Percentiles rank a stretch among this genome's conserved stretches.
These are phyloP conservation scores for Pisolithus marmoratus DNA, from an alignment of 768 basidiomycete genomes.

Conservation along the genomic window DNA sequence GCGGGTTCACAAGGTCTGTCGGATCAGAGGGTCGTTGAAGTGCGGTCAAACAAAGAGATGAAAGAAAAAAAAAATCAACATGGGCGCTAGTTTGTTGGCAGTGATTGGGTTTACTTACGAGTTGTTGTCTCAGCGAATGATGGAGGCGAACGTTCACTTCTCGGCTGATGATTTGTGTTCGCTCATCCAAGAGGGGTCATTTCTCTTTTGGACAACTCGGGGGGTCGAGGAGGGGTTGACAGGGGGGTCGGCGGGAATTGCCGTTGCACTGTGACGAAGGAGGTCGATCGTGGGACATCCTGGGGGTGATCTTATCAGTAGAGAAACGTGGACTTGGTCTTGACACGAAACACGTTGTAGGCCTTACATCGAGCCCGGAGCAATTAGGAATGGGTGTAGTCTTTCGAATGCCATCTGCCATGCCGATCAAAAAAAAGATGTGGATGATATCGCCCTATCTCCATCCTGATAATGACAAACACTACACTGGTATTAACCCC, in stretches of 20 bases:
- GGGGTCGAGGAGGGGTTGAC: background rate
- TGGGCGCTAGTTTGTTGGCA: background rate
- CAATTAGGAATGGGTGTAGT: background rate
- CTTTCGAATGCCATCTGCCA: background rate
- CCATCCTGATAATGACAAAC: background rate
- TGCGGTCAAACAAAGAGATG: background rate
- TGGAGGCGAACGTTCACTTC: constrained; percentile 16
- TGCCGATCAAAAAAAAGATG: background rate
- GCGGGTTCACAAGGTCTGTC: background rate
- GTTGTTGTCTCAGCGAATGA: constrained; percentile 15
- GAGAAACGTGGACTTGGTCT: too few species aligned
- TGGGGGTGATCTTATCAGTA: too few species aligned
- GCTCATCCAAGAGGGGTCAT: background rate
- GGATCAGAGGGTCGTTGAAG: background rate
- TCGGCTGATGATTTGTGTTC: too few species aligned
- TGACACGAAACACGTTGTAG: too few species aligned
- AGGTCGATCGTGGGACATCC: background rate
- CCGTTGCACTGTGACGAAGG: background rate
- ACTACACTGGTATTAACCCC: background rate
- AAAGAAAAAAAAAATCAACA: background rate
- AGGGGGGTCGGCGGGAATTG: background rate
- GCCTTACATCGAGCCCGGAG: too few species aligned
- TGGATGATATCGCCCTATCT: background rate
- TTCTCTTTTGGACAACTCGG: background rate
- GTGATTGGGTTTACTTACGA: constrained; percentile 10